Evolutionary conservation across 768 basidiomycete genomes (phyloP).

Genomic region (Boletus coccyginus): DNA sequence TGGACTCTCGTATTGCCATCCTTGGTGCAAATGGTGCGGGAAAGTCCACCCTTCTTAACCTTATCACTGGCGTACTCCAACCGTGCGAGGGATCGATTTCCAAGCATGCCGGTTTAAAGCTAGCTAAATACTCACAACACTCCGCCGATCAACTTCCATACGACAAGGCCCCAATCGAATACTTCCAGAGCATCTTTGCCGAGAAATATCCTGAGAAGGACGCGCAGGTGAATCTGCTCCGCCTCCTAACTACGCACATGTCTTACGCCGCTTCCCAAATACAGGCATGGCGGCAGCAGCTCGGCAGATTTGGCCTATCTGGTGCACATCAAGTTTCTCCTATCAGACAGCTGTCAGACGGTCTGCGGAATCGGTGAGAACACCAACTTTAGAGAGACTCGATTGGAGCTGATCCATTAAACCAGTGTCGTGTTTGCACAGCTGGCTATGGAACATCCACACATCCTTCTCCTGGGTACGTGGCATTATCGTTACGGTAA

Average conservation of each 20-base stretch:
- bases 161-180: slow-evolving; percentile 85
- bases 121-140: slow-evolving; percentile 99
- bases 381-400: slow-evolving; percentile 4
- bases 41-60: slow-evolving; percentile 88
- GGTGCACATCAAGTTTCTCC: slow-evolving; percentile 92
- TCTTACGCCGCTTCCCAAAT: slow-evolving; percentile 11
- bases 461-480: slow-evolving; percentile 82
- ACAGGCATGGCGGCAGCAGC: slow-evolving; percentile 90
- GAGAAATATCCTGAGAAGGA: slow-evolving; percentile 95
- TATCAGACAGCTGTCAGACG: slow-evolving; percentile 94
- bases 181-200: slow-evolving; percentile 80
- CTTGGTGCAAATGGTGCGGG: slow-evolving; percentile 96
- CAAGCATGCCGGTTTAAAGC: slow-evolving; percentile 86
- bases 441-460: slow-evolving; percentile 96
- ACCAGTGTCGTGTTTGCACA: slow-evolving; percentile 91
- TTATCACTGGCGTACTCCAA: slow-evolving; percentile 80
- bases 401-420: slow-evolving; percentile 15
- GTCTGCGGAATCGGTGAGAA: slow-evolving; percentile 86
- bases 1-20: slow-evolving; percentile 94
- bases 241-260: slow-evolving; percentile 5
- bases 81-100: slow-evolving; percentile 85
- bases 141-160: slow-evolving; percentile 98
- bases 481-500: slow-evolving; percentile 16
- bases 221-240: slow-evolving; percentile 43
- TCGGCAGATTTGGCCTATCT: slow-evolving; percentile 93